A percentile compares a stretch with the other conserved stretches of the same genome.
These are phyloP conservation scores for Wickerhamiella australiensis DNA, from an alignment of 805 yeast genomes.

Conservation along the genomic window DNA sequence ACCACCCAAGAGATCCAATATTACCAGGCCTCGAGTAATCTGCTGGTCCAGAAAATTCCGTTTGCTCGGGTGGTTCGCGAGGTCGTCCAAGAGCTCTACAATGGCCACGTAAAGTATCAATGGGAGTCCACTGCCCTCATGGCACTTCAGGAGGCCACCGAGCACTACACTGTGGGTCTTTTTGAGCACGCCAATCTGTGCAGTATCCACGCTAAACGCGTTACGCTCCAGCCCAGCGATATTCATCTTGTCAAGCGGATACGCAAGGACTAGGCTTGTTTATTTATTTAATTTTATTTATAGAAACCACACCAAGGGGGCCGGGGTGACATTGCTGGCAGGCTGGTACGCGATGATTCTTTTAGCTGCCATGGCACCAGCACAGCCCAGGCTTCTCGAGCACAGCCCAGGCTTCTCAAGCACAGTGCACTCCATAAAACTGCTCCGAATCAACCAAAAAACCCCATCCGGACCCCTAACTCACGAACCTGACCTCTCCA, in stretches of 20 bases:
- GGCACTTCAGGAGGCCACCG: constrained; percentile 97
- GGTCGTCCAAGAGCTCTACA: constrained; percentile 75
- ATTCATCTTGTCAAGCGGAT: constrained; percentile 95
- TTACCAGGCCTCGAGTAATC: constrained; percentile 92
- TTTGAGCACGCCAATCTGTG: constrained; percentile 98
- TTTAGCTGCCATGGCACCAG: too few relatives aligned
- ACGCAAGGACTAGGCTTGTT: constrained; percentile 32
- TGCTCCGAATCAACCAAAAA: too few relatives aligned
- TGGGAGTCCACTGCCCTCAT: constrained; percentile 96
- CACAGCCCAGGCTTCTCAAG: too few relatives aligned
- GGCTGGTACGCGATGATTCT: too few relatives aligned
- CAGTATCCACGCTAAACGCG: constrained; percentile 98
- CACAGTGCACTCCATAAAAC: too few relatives aligned
- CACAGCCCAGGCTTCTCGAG: too few relatives aligned
- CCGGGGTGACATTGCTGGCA: too few relatives aligned
- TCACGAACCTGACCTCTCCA: not conserved
- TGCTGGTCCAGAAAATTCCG: constrained; percentile 89
- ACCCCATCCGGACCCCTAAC: too few relatives aligned
- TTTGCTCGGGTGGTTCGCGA: constrained; percentile 96
- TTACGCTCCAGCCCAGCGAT: constrained; percentile 96
- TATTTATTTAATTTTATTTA: not conserved
- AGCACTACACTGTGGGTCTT: constrained; percentile 90
- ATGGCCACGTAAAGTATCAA: constrained; percentile 57
- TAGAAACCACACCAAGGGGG: too few relatives aligned
- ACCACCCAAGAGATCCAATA: constrained; percentile 95